Percentiles rank a stretch among this genome's conserved stretches.
Evolutionary conservation across 106 monocot species (phyloP).

Genomic region (Gastrodia elata): DNA sequence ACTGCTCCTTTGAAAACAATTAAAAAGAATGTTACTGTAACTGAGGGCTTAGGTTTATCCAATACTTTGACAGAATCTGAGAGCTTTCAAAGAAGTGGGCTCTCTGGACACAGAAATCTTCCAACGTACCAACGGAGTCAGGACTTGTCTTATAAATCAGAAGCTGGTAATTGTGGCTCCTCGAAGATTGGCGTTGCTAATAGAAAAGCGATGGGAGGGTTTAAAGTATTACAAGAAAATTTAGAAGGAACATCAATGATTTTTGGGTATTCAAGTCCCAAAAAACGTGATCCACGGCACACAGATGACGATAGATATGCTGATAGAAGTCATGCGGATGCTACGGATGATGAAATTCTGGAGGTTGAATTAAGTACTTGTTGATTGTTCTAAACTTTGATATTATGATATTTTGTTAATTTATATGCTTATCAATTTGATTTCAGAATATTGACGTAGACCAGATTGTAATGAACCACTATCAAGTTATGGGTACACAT

Average conservation of each 20-base stretch:
- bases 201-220: constrained; percentile 11
- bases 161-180: constrained; percentile 1
- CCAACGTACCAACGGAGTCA: constrained; percentile 3
- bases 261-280: constrained; percentile 6
- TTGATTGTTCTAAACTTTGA: not conserved
- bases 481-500: constrained; percentile 58
- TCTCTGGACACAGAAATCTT: constrained; percentile 11
- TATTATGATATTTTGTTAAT: not conserved
- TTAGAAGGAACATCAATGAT: constrained; percentile 12
- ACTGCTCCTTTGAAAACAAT: constrained; percentile 27
- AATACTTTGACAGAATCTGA: constrained; percentile 3
- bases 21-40: constrained; percentile 4
- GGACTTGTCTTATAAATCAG: constrained; percentile 9
- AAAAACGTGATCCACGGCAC: constrained; percentile 8
- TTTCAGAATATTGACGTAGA: constrained; percentile 87
- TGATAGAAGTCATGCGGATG: constrained; percentile 35
- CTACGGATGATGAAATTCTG: constrained; percentile 57
- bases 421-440: constrained; percentile 5
- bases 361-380: constrained; percentile 30
- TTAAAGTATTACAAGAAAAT: constrained; percentile 15
- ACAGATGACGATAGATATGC: constrained; percentile 4
- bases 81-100: constrained; percentile 9
- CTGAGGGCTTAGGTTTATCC: constrained; percentile 12
- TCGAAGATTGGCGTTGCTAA: not conserved
- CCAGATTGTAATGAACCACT: constrained; percentile 83